Base-by-base conservation (phyloP, 768 basidiomycete species). In the Gloeostereum incarnatum region DNA sequence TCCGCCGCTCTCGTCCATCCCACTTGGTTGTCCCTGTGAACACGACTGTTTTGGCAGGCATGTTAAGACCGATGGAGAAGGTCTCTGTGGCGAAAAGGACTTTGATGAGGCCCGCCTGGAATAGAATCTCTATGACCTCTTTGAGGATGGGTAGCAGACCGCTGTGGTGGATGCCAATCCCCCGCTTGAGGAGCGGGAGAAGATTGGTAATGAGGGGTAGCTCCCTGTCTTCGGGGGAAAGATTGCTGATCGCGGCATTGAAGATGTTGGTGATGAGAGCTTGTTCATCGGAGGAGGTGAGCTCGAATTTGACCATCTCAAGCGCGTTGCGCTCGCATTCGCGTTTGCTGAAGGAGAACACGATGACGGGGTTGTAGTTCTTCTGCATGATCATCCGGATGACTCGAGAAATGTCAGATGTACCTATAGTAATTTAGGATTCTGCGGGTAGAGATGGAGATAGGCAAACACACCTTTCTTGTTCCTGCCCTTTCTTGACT, bases 11-110 rank as follows among this genome's bases (percentile, higher is more conserved):
- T 31, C 76, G 78, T 1, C 96, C 96, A 57, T 99, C 96, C 50
- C 91, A 98, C 62, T 99, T 99, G 48, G 91, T 80, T 2, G 91
- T 83, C 1, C 82, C 75, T 0, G 91, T 96, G 66, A 99, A 99
- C 16, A 99, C 94, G 34, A 99, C 96, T 2, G 96, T 98, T 67
- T 97, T 98, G 13, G 96, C 96, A 9, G 96, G 96, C 96, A 99
- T 99, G 61, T 99, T 99, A 29, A 99, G 68, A 25, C 89, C 91
- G 42, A 96, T 96, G 11, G 93, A 94, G 62, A 97, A 97, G 0
- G 96, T 99, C 62, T 99, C 96, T 0, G 96, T 99, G 6, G 96
- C 96, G 52, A 98, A 99, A 29, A 99, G 75, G 23, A 91, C 92
- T 57, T 99, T 99, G 66, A 98, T 91, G 31, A 98, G 69, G 8